phyloP scores from a whole-genome alignment of 768 basidiomycete genomes.

The Clavaria fumosa region DNA sequence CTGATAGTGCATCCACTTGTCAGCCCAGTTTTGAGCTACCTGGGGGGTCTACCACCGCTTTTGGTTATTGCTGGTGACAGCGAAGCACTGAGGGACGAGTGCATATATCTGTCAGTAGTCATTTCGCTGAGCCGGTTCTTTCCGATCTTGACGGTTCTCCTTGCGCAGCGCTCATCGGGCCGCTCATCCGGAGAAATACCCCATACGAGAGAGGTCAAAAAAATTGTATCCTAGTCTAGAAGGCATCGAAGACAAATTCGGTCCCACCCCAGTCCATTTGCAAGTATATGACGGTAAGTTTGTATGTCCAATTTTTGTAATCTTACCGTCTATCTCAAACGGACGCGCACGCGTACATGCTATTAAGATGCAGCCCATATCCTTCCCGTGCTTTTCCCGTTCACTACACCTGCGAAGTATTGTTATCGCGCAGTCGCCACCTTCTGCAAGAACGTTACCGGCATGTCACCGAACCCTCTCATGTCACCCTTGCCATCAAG shows the following conservation, averaged over 20 bases:
- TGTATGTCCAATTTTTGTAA: constrained; percentile 7
- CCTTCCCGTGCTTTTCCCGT: constrained; percentile 57
- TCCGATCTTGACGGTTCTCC: not conserved
- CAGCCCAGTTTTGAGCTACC: constrained; percentile 63
- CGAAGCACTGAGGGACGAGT: constrained; percentile 86
- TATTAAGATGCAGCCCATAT: constrained; percentile 64
- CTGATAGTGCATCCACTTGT: constrained; percentile 68
- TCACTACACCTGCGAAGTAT: constrained; percentile 65
- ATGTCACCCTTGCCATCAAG: not conserved
- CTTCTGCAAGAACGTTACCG: constrained; percentile 54
- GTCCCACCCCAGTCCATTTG: constrained; percentile 74
- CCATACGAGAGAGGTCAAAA: constrained; percentile 28
- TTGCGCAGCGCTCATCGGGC: constrained; percentile 72
- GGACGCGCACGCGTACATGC: too few relatives aligned
- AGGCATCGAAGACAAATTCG: constrained; percentile 35
- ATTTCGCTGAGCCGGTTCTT: not conserved
- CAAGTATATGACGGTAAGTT: constrained; percentile 79
- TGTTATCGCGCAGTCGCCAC: constrained; percentile 65
- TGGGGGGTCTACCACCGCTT: constrained; percentile 85
- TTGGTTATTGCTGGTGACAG: constrained; percentile 76
- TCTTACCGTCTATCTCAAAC: constrained; percentile 4
- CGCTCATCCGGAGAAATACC: constrained; percentile 61
- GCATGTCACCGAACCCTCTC: constrained; percentile 17
- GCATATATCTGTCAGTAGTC: constrained; percentile 58
- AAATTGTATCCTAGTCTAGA: constrained; percentile 40